A percentile compares a stretch with the other conserved stretches of the same genome.
Conservation (phyloP, 2,329 filamentous ascomycete species). For the Hirsutella rhossiliensis region DNA sequence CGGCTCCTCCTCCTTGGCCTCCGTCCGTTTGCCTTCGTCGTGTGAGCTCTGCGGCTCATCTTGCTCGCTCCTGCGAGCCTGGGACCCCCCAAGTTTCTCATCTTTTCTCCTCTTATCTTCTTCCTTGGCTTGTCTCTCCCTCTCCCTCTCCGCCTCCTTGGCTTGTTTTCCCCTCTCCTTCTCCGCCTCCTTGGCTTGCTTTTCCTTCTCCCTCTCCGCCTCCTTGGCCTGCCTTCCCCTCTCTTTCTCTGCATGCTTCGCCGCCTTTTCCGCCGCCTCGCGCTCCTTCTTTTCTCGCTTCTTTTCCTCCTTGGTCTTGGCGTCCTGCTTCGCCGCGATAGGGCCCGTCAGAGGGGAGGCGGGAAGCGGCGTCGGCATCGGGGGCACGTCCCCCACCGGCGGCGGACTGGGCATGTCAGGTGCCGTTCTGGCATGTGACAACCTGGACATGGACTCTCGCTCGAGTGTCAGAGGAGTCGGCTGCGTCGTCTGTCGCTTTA, state of each 20-base stretch:
- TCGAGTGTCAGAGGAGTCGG: slow-evolving; percentile 33
- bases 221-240: slow-evolving; percentile 32
- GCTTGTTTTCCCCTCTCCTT: slow-evolving; percentile 26
- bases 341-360: slow-evolving; percentile 5
- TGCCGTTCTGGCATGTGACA: slow-evolving; percentile 57
- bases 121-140: slow-evolving; percentile 27
- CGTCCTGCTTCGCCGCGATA: slow-evolving; percentile 14
- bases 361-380: neutral
- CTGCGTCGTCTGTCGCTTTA: slow-evolving; percentile 39
- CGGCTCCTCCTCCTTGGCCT: slow-evolving; percentile 37
- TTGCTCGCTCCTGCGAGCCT: slow-evolving; percentile 42
- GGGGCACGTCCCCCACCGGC: slow-evolving; percentile 3
- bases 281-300: slow-evolving; percentile 59
- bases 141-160: slow-evolving; percentile 29
- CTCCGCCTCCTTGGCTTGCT: slow-evolving; percentile 31
- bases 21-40: slow-evolving; percentile 52
- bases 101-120: slow-evolving; percentile 29
- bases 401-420: slow-evolving; percentile 24
- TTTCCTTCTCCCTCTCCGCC: slow-evolving; percentile 21
- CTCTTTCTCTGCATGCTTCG: slow-evolving; percentile 34
- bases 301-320: slow-evolving; percentile 46
- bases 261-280: slow-evolving; percentile 42
- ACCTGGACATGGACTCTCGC: slow-evolving; percentile 39
- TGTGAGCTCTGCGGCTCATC: slow-evolving; percentile 51
- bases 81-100: slow-evolving; percentile 42